These are phyloP conservation scores for Solanum microdontum DNA, from an alignment of 257 asterid genomes.

Conservation along the genomic window DNA sequence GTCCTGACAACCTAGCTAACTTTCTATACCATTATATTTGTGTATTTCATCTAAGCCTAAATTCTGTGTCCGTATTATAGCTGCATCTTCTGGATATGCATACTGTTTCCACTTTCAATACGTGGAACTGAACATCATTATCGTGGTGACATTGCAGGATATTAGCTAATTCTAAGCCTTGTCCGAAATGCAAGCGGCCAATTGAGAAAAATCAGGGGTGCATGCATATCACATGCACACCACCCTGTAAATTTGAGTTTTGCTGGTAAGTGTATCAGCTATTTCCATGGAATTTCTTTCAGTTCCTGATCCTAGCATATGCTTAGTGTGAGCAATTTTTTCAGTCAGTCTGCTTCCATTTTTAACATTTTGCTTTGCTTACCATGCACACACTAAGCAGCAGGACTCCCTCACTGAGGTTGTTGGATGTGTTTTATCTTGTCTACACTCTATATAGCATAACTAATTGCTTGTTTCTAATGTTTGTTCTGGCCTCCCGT, in stretches of 20 bases:
- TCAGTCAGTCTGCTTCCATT: background rate
- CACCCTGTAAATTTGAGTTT: conserved; percentile 95
- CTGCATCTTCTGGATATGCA: background rate
- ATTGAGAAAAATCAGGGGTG: conserved; percentile 98
- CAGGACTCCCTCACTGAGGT: background rate
- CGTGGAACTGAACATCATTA: conserved; percentile 5
- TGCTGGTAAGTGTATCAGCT: conserved; percentile 62
- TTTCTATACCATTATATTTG: background rate
- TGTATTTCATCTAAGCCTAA: background rate
- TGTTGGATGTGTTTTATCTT: background rate
- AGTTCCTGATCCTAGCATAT: background rate
- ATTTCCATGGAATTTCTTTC: background rate
- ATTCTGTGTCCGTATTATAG: background rate
- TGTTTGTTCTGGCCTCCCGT: background rate
- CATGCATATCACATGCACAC: conserved; percentile 98
- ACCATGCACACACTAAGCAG: background rate
- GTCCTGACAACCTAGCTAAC: background rate
- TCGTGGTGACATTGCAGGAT: conserved; percentile 50
- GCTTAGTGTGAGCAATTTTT: background rate
- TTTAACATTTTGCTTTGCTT: background rate
- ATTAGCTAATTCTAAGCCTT: conserved; percentile 95
- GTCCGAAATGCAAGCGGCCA: conserved; percentile 99
- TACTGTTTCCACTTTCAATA: background rate
- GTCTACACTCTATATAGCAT: background rate
- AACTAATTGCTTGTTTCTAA: background rate